A percentile compares a stretch with the other conserved stretches of the same genome.
Evolutionary conservation across 2,329 filamentous ascomycete genomes (phyloP).

Genomic region (Epichloe elymi): DNA sequence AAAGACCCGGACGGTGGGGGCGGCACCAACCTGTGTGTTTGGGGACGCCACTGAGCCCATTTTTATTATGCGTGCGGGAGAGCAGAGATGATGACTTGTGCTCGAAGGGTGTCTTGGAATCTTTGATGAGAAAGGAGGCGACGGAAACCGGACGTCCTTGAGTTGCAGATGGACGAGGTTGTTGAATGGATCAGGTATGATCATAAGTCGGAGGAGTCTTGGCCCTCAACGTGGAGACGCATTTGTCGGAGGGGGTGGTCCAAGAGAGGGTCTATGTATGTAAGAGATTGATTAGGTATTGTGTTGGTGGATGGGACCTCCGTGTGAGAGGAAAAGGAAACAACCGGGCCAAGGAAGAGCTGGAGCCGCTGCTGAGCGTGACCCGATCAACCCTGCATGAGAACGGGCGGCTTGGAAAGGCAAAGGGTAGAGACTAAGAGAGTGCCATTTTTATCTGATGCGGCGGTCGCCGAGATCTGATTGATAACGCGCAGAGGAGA

Average conservation of each 20-base stretch:
- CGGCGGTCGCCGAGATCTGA: background rate
- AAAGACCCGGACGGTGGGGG: conserved; percentile 40
- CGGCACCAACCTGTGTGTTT: background rate
- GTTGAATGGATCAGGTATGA: background rate
- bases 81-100: too few species aligned
- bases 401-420: background rate
- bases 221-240: background rate
- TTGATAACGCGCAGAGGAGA: background rate
- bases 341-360: too few species aligned
- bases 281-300: too few species aligned
- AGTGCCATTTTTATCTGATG: too few species aligned
- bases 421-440: too few species aligned
- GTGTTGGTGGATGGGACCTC: too few species aligned
- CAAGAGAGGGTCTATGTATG: too few species aligned
- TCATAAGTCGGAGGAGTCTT: background rate
- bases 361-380: too few species aligned
- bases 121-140: background rate
- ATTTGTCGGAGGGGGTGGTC: too few species aligned
- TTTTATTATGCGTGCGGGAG: background rate
- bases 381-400: background rate
- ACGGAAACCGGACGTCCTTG: background rate
- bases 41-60: conserved; percentile 19
- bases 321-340: too few species aligned
- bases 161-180: background rate
- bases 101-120: background rate